Percentiles rank a stretch among this genome's conserved stretches.
These are phyloP conservation scores for Ophiosphaerella korrae DNA, from an alignment of 2,329 filamentous ascomycete genomes.

Conservation along the genomic window DNA sequence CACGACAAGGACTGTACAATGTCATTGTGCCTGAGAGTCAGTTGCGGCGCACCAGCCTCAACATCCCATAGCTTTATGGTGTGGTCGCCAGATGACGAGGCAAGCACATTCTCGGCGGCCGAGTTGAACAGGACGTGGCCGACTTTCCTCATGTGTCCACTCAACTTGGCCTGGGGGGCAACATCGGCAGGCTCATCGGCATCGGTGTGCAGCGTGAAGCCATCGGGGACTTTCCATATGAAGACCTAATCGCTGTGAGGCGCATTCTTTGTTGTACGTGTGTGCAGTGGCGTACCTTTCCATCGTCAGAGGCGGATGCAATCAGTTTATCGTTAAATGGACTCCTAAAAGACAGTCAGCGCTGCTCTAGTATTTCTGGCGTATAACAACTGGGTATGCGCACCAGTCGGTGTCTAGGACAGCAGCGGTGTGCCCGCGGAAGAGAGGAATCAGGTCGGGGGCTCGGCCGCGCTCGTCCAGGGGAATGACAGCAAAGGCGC, in stretches of 20 bases:
- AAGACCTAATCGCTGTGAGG: constrained; percentile 64
- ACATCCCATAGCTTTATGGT: constrained; percentile 97
- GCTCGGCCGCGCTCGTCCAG: constrained; percentile 86
- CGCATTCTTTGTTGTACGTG: background rate
- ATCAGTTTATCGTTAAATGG: constrained; percentile 94
- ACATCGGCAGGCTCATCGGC: constrained; percentile 83
- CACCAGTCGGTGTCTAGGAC: constrained; percentile 98
- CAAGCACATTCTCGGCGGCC: constrained; percentile 91
- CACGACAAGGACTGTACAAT: constrained; percentile 95
- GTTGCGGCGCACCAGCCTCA: constrained; percentile 72
- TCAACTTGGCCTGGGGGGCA: constrained; percentile 77
- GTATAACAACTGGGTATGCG: constrained; percentile 6
- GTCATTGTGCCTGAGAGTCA: constrained; percentile 83
- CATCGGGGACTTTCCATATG: constrained; percentile 90
- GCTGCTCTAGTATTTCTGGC: background rate
- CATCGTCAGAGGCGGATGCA: constrained; percentile 93
- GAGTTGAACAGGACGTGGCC: constrained; percentile 98
- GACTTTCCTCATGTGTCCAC: constrained; percentile 92
- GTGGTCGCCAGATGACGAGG: constrained; percentile 92
- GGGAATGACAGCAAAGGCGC: constrained; percentile 95
- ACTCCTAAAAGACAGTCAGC: constrained; percentile 64
- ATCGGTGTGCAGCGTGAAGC: constrained; percentile 84
- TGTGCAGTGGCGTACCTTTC: constrained; percentile 65
- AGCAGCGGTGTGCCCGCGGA: constrained; percentile 92
- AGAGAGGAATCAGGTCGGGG: constrained; percentile 91